Evolutionary conservation across 2,329 filamentous ascomycete species (phyloP).

Genomic region (Plenodomus lindquistii): DNA sequence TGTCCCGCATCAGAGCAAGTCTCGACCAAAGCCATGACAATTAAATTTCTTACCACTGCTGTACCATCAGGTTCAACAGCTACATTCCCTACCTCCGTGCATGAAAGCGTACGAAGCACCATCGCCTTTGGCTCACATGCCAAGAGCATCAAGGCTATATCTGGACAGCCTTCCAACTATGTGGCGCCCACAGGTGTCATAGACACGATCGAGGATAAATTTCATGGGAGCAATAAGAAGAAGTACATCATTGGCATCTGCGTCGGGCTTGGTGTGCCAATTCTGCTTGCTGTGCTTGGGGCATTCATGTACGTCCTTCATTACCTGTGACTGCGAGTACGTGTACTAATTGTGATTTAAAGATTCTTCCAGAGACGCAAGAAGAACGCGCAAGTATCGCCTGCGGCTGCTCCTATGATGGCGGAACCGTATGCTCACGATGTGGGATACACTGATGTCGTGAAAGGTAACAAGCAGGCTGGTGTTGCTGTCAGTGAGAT

Average conservation of each 20-base stretch:
- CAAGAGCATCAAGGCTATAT: conserved; percentile 44
- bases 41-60: conserved; percentile 48
- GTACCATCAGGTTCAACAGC: conserved; percentile 34
- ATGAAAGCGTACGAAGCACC: conserved; percentile 35
- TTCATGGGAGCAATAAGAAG: conserved; percentile 46
- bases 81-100: conserved; percentile 48
- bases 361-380: conserved; percentile 1
- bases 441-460: background rate
- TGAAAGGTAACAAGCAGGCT: background rate
- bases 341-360: background rate
- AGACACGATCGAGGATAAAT: background rate
- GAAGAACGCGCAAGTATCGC: background rate
- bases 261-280: conserved; percentile 52
- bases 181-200: background rate
- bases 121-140: conserved; percentile 51
- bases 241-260: conserved; percentile 55
- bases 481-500: background rate
- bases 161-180: conserved; percentile 46
- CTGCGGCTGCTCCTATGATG: background rate
- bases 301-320: conserved; percentile 11
- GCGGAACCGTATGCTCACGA: background rate
- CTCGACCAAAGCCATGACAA: conserved; percentile 45
- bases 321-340: background rate
- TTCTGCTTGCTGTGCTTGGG: conserved; percentile 35
- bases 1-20: conserved; percentile 58